Evolutionary conservation across 345 rosid species (phyloP).

Genomic region (Ricinus communis): DNA sequence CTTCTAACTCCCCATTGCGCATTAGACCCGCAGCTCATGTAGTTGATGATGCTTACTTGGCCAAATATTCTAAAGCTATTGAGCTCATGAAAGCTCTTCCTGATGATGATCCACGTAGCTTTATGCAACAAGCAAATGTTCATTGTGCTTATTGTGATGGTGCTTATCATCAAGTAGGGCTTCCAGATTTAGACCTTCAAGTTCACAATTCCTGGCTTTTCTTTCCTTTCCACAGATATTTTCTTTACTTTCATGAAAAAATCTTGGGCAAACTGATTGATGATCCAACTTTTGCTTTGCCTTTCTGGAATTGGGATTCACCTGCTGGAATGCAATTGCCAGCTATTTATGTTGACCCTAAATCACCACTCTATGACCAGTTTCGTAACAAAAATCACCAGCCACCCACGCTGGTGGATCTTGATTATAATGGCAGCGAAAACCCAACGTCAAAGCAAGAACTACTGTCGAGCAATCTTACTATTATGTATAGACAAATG

Average conservation of each 20-base stretch:
- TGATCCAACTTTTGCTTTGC: slow-evolving; percentile 57
- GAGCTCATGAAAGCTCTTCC: slow-evolving; percentile 62
- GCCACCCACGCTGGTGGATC: slow-evolving; percentile 42
- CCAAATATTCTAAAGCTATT: slow-evolving; percentile 48
- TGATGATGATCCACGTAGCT: slow-evolving; percentile 55
- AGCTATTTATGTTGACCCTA: slow-evolving; percentile 34
- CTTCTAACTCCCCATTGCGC: slow-evolving; percentile 26
- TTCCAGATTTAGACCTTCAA: slow-evolving; percentile 50
- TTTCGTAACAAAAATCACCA: slow-evolving; percentile 40
- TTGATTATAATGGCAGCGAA: slow-evolving; percentile 41
- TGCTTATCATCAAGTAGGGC: slow-evolving; percentile 54
- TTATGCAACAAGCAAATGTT: slow-evolving; percentile 52
- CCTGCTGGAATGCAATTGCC: slow-evolving; percentile 61
- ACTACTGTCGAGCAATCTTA: slow-evolving; percentile 41
- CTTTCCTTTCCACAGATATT: slow-evolving; percentile 58
- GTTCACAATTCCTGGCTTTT: slow-evolving; percentile 62
- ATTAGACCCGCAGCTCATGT: slow-evolving; percentile 52
- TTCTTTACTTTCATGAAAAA: slow-evolving; percentile 52
- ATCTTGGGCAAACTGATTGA: slow-evolving; percentile 52
- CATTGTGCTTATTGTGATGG: slow-evolving; percentile 71
- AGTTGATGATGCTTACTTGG: slow-evolving; percentile 31
- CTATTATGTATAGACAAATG: slow-evolving; percentile 63
- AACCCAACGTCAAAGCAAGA: slow-evolving; percentile 10
- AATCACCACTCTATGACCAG: slow-evolving; percentile 44
- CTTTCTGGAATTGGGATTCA: slow-evolving; percentile 68